phyloP scores from a whole-genome alignment of 805 yeast genomes.

The Starmerella apis region DNA sequence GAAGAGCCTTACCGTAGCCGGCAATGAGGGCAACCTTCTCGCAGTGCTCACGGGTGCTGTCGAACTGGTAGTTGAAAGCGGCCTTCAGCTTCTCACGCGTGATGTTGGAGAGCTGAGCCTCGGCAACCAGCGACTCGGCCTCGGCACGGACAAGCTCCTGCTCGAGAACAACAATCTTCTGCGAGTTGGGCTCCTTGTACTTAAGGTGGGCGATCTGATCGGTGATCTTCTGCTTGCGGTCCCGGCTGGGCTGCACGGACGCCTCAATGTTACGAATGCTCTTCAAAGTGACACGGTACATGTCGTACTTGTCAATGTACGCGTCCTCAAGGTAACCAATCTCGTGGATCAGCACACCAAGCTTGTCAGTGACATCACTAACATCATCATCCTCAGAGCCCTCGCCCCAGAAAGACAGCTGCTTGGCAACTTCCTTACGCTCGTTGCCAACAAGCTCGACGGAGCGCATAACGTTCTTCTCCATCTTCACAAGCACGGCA shows the following conservation, averaged over 20 bases:
- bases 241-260: conserved; percentile 96
- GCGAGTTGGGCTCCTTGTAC: conserved; percentile 96
- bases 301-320: conserved; percentile 95
- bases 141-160: conserved; percentile 98
- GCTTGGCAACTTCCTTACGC: conserved; percentile 93
- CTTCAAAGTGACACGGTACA: conserved; percentile 91
- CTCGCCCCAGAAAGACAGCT: conserved; percentile 95
- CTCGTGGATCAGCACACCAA: conserved; percentile 91
- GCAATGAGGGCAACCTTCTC: conserved; percentile 96
- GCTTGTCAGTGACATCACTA: conserved; percentile 90
- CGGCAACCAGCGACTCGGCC: conserved; percentile 97
- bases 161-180: conserved; percentile 89
- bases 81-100: conserved; percentile 97
- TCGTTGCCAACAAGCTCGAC: conserved; percentile 87
- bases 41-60: conserved; percentile 85
- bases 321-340: conserved; percentile 97
- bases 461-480: conserved; percentile 89
- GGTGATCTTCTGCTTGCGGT: conserved; percentile 93
- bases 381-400: conserved; percentile 89
- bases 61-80: conserved; percentile 93
- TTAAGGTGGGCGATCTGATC: conserved; percentile 95
- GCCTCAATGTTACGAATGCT: conserved; percentile 93
- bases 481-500: conserved; percentile 86
- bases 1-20: conserved; percentile 94
- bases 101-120: conserved; percentile 95